Percentiles rank a stretch among this genome's conserved stretches.
phyloP scores from a whole-genome alignment of 805 yeast species.

The Candida berthetii region DNA sequence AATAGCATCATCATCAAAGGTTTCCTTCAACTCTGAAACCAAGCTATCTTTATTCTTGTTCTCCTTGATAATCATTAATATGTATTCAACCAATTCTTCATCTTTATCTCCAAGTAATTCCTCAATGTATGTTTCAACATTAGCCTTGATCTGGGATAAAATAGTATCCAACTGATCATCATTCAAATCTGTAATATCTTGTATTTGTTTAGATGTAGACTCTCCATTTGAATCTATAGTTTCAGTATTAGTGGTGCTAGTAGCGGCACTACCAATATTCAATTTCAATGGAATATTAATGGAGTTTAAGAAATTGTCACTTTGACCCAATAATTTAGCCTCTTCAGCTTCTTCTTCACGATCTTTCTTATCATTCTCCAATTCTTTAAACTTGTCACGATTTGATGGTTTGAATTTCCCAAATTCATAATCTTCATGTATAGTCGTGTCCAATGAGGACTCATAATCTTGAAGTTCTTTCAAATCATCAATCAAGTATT shows the following conservation, averaged over 20 bases:
- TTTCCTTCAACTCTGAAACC: conserved; percentile 40
- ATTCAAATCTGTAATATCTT: background rate
- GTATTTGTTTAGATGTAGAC: background rate
- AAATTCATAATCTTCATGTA: conserved; percentile 8
- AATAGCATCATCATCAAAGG: conserved; percentile 42
- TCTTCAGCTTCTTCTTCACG: conserved; percentile 27
- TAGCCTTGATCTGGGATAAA: conserved; percentile 23
- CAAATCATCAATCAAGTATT: conserved; percentile 17
- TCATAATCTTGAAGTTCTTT: conserved; percentile 28
- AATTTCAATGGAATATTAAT: conserved; percentile 13
- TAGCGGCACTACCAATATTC: background rate
- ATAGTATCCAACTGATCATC: conserved; percentile 10
- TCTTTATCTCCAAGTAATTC: conserved; percentile 50
- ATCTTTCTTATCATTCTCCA: conserved; percentile 33
- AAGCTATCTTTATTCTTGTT: conserved; percentile 27
- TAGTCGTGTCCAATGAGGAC: conserved; percentile 25
- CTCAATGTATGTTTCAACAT: conserved; percentile 37
- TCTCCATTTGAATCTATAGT: background rate
- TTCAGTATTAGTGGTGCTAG: background rate
- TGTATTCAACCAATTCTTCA: conserved; percentile 39
- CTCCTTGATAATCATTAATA: conserved; percentile 31
- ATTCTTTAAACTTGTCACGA: conserved; percentile 29
- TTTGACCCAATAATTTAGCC: conserved; percentile 7
- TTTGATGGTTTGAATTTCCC: conserved; percentile 14
- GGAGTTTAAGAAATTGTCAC: conserved; percentile 10